A percentile compares a stretch with the other conserved stretches of the same genome.
Conservation (phyloP, 2,329 filamentous ascomycete genomes). For the Pyricularia pennisetigena region DNA sequence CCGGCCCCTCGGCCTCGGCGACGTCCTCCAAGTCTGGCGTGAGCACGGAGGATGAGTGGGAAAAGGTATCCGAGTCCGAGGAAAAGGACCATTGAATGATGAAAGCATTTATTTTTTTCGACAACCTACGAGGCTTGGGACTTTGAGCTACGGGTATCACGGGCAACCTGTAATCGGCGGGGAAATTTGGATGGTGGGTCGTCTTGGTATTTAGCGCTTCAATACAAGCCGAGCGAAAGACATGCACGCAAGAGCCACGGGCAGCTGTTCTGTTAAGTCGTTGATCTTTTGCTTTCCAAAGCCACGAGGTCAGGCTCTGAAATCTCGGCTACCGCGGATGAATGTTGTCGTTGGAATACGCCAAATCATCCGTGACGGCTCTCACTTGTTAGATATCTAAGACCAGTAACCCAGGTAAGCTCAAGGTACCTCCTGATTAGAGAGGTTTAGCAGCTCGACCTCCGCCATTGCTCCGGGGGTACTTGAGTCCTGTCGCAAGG, state of each 20-base stretch:
- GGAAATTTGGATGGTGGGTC: neutral
- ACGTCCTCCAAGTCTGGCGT: conserved; percentile 42
- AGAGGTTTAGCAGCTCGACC: no score
- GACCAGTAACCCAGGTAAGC: neutral
- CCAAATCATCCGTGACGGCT: neutral
- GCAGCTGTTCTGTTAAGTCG: neutral
- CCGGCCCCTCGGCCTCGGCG: conserved; percentile 23
- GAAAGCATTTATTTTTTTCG: neutral
- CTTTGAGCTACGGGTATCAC: neutral
- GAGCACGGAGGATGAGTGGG: conserved; percentile 95
- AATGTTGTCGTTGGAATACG: neutral
- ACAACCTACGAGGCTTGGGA: neutral
- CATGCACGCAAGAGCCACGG: neutral
- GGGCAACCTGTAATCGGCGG: neutral
- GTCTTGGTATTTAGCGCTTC: neutral
- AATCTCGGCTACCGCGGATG: neutral
- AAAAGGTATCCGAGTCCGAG: conserved; percentile 76
- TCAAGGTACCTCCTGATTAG: neutral
- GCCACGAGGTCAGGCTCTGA: neutral
- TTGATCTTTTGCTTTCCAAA: neutral
- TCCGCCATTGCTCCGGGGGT: neutral
- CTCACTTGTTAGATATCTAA: neutral
- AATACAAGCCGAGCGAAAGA: neutral
- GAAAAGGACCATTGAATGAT: conserved; percentile 29
- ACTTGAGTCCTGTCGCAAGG: neutral